phyloP scores from a whole-genome alignment of 2,329 filamentous ascomycete species.

The Penicillium sp. region DNA sequence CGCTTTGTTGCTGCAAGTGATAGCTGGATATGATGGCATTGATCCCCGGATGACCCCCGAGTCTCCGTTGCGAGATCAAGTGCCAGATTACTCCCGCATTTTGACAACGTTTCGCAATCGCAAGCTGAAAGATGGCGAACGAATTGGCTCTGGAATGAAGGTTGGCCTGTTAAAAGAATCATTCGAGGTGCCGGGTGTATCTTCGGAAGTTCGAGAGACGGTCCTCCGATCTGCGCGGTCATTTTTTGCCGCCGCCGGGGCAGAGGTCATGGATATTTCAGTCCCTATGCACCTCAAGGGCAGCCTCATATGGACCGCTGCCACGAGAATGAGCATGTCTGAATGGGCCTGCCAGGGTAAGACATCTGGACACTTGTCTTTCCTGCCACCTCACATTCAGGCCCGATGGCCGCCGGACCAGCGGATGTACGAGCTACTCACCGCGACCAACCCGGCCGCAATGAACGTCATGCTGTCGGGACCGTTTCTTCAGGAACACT shows the following conservation, averaged over 20 bases:
- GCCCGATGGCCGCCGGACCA: constrained; percentile 17
- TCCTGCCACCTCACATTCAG: constrained; percentile 35
- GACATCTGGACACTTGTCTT: constrained; percentile 38
- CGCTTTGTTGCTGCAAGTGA: constrained; percentile 48
- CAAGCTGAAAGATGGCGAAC: not conserved
- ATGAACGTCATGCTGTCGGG: constrained; percentile 18
- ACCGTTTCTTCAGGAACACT: constrained; percentile 34
- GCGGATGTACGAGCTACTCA: not conserved
- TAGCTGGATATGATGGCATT: constrained; percentile 56
- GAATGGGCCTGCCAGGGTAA: constrained; percentile 36
- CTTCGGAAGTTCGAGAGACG: not conserved
- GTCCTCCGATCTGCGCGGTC: not conserved
- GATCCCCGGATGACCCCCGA: constrained; percentile 50
- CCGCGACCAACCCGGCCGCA: not conserved
- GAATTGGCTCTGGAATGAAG: not conserved
- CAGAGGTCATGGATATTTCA: constrained; percentile 24
- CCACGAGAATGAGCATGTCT: constrained; percentile 39
- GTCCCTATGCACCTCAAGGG: constrained; percentile 53
- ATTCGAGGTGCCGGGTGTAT: not conserved
- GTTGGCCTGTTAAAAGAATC: not conserved
- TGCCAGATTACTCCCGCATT: not conserved
- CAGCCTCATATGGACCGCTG: constrained; percentile 53
- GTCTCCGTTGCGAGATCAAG: constrained; percentile 35
- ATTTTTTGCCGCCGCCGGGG: not conserved
- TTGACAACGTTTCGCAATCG: not conserved